Base-by-base conservation (phyloP, 169 alveolate species). In the Plasmodium malariae region DNA sequence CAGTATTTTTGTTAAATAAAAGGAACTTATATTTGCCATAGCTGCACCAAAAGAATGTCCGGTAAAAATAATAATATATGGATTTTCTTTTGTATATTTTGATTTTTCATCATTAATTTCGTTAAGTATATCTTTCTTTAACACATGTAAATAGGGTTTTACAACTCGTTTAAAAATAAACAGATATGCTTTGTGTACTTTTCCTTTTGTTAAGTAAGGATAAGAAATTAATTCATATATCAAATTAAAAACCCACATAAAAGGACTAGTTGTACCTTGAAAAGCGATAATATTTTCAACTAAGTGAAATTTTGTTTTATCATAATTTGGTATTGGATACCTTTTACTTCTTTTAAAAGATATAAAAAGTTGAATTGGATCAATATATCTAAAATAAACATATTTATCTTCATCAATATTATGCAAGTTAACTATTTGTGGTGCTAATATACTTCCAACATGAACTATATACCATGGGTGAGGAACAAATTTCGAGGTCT, bases 11-110 rank as follows among this genome's bases (percentile, higher is more conserved):
- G 78, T 36, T 24, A 80, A 63, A 65, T 65, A 80, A 80, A 80
- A 67, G 12, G 90, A 48, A 69, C 90, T 80, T 6, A 80, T 45
- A 17, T 80, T 67, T 26, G 90, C 90, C 83, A 80, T 51, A 32
- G 90, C 80, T 9, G 90, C 90, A 32, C 90, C 90, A 65, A 80
- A 67, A 21, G 90, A 80, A 70, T 80, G 90, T 1, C 90, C 90
- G 36, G 80, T 80, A 49, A 80, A 80, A 49, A 80, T 45, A 19
- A 80, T 24, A 69, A 67, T 70, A 49, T 80, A 80, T 14, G 90
- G 90, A 67, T 65, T 80, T 55, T 80, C 80, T 9, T 51, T 65
- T 34, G 90, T 65, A 51, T 80, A 80, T 34, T 65, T 80, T 11
- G 90, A 80, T 30, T 67, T 80, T 14, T 24, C 55, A 48, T 45